phyloP scores from a whole-genome alignment of 148 eudicot genomes.

The Linanthus parryae region DNA sequence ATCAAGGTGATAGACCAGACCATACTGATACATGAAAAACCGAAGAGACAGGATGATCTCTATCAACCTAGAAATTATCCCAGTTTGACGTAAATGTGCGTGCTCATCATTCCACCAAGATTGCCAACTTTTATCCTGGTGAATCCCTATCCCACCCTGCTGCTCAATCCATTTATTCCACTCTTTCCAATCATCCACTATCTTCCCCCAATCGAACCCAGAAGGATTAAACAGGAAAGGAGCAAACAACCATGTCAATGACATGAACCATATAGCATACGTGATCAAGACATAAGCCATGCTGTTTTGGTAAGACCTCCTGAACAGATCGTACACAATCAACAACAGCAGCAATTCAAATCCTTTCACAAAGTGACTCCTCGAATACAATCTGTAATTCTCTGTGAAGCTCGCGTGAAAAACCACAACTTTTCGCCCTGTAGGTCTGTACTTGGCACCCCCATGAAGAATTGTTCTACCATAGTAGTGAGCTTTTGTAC shows the following conservation, averaged over 20 bases:
- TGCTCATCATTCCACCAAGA: conserved; percentile 98
- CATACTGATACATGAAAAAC: conserved; percentile 92
- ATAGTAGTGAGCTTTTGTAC: conserved; percentile 85
- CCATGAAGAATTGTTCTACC: conserved; percentile 96
- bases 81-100: conserved; percentile 56
- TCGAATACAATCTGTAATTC: conserved; percentile 81
- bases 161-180: conserved; percentile 96
- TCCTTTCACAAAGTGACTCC: conserved; percentile 93
- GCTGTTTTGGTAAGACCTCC: conserved; percentile 60
- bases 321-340: conserved; percentile 65
- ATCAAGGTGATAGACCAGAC: conserved; percentile 92
- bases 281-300: conserved; percentile 73
- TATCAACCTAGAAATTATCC: conserved; percentile 51
- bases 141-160: conserved; percentile 86
- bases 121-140: conserved; percentile 95
- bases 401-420: conserved; percentile 85
- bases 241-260: conserved; percentile 89
- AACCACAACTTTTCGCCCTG: conserved; percentile 87
- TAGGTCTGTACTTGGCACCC: conserved; percentile 86
- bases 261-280: conserved; percentile 92
- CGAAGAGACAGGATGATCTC: conserved; percentile 66
- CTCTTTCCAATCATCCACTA: conserved; percentile 90
- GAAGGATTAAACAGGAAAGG: conserved; percentile 95
- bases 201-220: conserved; percentile 81
- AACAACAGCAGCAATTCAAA: conserved; percentile 76